Evolutionary conservation across 2,329 filamentous ascomycete species (phyloP), one percentile per base, ranked within the genome.

Genomic region (Fusarium sp.): DNA sequence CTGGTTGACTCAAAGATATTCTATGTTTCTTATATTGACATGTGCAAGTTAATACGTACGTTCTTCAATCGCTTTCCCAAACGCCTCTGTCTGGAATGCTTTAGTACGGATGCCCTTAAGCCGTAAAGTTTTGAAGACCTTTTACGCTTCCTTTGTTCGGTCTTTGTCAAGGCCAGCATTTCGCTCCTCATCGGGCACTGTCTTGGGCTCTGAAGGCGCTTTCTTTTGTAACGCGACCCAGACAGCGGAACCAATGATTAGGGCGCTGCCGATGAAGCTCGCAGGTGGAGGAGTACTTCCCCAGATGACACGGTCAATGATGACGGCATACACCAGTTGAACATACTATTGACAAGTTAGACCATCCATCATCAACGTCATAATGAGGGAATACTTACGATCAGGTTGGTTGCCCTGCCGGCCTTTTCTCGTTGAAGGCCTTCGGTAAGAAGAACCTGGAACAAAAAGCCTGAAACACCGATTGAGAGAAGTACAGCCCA

Each of bases 371-470:
- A n/a, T n/a, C n/a, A n/a, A n/a, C n/a, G n/a, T n/a, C n/a, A n/a
- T n/a, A n/a, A n/a, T n/a, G n/a, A n/a, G n/a, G n/a, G n/a, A n/a
- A n/a, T n/a, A n/a, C n/a, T n/a, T 66, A 78, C 76, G 1, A 78
- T 78, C 0, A 78, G 73, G 44, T 78, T 78, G 0, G 77, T 78
- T 12, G 77, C 77, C 34, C 77, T 61, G 1, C 77, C 77, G 6
- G 76, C 77, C 54, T 91, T 92, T 65, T 93, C 90, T 69, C 92
- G 87, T 56, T 91, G 81, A 34, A 96, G 78, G 0, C 91, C 92
- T 11, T 90, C 89, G 0, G 93, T 93, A 1, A 95, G 81, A 9
- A 94, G 83, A 57, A 93, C 91, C 82, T 95, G 93, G 80, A 94
- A 88, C n/a, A 91, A 74, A 73, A 95, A 94, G 0, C 92, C 93